Evolutionary conservation across 1,284 basidiomycete genomes (phyloP).

Genomic region (Irpex sp.): DNA sequence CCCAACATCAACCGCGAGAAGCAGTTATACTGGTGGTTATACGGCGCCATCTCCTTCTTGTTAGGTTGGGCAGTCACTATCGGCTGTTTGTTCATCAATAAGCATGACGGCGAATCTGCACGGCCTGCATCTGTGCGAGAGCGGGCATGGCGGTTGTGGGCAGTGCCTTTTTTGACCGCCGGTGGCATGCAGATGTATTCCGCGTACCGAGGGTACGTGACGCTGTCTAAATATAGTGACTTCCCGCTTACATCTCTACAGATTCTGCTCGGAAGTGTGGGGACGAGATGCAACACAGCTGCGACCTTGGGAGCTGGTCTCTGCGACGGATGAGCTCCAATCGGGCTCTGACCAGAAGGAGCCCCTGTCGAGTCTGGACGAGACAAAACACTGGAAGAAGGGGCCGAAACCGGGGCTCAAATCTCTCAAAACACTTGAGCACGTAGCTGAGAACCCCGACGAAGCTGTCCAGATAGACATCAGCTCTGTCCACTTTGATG

Average conservation of each 20-base stretch:
- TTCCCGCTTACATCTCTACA: slow-evolving; percentile 8
- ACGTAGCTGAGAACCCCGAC: not conserved
- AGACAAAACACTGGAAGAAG: too few relatives aligned
- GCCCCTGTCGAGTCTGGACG: too few relatives aligned
- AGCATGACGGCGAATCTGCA: slow-evolving; percentile 9
- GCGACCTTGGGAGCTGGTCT: slow-evolving; percentile 25
- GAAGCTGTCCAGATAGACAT: not conserved
- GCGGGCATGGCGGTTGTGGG: slow-evolving; percentile 31
- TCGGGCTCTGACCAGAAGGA: too few relatives aligned
- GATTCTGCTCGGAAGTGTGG: slow-evolving; percentile 36
- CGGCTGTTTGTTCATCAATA: slow-evolving; percentile 7
- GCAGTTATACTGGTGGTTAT: slow-evolving; percentile 32
- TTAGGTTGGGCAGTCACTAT: slow-evolving; percentile 25
- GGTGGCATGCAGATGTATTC: slow-evolving; percentile 33
- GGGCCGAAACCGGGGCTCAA: too few relatives aligned
- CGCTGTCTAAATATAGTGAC: not conserved
- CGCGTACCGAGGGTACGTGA: slow-evolving; percentile 31
- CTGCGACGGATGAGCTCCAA: not conserved
- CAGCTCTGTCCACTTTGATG: slow-evolving; percentile 1
- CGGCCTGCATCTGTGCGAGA: not conserved
- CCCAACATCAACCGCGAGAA: slow-evolving; percentile 36
- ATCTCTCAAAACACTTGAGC: not conserved
- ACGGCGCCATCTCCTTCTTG: slow-evolving; percentile 20
- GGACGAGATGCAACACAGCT: slow-evolving; percentile 32
- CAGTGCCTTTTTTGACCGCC: slow-evolving; percentile 30